Percentiles rank a stretch among this genome's conserved stretches.
Evolutionary conservation across 2,329 filamentous ascomycete genomes (phyloP).

Genomic region (Pseudogymnoascus sp.): DNA sequence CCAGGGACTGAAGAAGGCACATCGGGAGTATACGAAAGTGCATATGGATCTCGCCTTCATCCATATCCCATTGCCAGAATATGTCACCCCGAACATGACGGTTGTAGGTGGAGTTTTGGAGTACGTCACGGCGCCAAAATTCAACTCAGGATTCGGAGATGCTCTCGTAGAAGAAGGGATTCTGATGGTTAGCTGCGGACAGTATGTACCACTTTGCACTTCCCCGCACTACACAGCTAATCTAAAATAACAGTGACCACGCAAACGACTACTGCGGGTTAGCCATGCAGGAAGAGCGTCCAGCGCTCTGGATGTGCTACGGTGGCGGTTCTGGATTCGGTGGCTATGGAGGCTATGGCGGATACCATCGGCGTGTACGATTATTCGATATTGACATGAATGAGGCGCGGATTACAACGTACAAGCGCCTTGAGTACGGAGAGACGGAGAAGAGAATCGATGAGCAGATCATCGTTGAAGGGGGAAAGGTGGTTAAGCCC

Average conservation of each 20-base stretch:
- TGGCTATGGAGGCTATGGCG: conserved; percentile 86
- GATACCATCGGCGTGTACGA: conserved; percentile 74
- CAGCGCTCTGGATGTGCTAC: conserved; percentile 95
- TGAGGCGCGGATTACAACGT: conserved; percentile 78
- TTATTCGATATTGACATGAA: conserved; percentile 94
- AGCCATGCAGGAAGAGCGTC: conserved; percentile 36
- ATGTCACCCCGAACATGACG: conserved; percentile 53
- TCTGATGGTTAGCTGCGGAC: conserved; percentile 81
- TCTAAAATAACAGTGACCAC: conserved; percentile 58
- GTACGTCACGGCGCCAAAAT: conserved; percentile 75
- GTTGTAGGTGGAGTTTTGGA: conserved; percentile 59
- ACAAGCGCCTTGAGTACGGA: conserved; percentile 76
- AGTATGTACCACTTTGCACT: conserved; percentile 49
- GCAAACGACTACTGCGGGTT: conserved; percentile 94
- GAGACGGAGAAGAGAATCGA: conserved; percentile 48
- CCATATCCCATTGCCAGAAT: conserved; percentile 92
- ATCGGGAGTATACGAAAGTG: conserved; percentile 78
- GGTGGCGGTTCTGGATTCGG: conserved; percentile 87
- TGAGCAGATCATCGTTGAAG: conserved; percentile 60
- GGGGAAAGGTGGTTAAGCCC: conserved; percentile 37
- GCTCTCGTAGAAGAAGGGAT: conserved; percentile 81
- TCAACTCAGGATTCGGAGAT: conserved; percentile 89
- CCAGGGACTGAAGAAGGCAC: conserved; percentile 64
- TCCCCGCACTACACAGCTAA: conserved; percentile 18
- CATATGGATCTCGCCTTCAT: conserved; percentile 97